A percentile compares a stretch with the other conserved stretches of the same genome.
Evolutionary conservation across 2,329 filamentous ascomycete genomes (phyloP).

Genomic region (Cladosporium halotolerans): DNA sequence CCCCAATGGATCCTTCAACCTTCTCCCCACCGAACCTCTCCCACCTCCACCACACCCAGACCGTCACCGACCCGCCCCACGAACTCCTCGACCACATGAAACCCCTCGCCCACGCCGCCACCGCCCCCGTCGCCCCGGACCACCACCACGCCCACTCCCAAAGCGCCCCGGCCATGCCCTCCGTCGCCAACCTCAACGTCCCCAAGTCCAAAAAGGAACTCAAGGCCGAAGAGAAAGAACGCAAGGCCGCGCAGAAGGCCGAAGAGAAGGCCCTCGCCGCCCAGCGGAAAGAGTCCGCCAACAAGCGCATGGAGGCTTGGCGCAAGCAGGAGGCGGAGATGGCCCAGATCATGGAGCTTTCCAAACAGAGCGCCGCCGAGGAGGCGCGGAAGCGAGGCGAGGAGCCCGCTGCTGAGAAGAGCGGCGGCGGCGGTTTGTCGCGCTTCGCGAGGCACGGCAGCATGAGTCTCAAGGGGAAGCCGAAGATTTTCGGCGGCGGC

Average conservation of each 20-base stretch:
- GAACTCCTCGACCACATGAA: constrained; percentile 47
- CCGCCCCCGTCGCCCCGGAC: constrained; percentile 40
- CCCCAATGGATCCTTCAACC: constrained; percentile 19
- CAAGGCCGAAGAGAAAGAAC: constrained; percentile 52
- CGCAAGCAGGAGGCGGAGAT: constrained; percentile 58
- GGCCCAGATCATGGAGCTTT: constrained; percentile 58
- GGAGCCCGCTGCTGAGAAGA: constrained; percentile 21
- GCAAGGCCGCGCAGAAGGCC: constrained; percentile 53
- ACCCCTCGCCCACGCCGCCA: constrained; percentile 59
- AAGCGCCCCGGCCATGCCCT: constrained; percentile 24
- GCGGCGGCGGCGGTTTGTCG: constrained; percentile 45
- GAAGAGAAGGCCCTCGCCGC: constrained; percentile 43
- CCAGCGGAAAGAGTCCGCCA: constrained; percentile 28
- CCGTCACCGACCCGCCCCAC: constrained; percentile 34
- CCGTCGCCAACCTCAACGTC: constrained; percentile 43
- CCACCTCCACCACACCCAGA: constrained; percentile 26
- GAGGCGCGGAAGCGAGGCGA: constrained; percentile 34
- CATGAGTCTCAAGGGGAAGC: constrained; percentile 73
- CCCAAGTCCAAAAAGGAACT: constrained; percentile 64
- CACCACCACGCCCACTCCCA: constrained; percentile 17
- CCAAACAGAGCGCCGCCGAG: constrained; percentile 56
- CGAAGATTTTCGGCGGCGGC: constrained; percentile 60
- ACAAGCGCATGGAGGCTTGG: constrained; percentile 49
- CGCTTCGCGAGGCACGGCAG: constrained; percentile 59
- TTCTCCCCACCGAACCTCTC: constrained; percentile 15